phyloP scores from a whole-genome alignment of 495 filamentous ascomycete species.

The Penicillium herquei region DNA sequence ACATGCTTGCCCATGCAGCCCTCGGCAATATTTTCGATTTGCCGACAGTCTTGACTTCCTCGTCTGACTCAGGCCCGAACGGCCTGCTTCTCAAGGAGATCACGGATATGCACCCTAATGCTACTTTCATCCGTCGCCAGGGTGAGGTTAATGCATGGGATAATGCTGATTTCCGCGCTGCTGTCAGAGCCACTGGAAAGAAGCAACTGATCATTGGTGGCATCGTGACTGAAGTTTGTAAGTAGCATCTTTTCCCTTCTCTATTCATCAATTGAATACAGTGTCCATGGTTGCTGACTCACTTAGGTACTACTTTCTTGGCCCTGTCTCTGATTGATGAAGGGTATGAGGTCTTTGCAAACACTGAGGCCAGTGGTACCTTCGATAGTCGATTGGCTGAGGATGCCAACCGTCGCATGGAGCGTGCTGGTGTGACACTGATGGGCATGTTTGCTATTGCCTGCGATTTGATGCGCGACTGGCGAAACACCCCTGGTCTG shows the following conservation, averaged over 20 bases:
- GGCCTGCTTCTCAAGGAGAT: constrained; percentile 72
- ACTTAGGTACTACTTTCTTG: constrained; percentile 62
- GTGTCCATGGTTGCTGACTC: not conserved
- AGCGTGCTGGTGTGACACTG: constrained; percentile 62
- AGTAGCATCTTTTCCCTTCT: constrained; percentile 16
- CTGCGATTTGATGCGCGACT: constrained; percentile 76
- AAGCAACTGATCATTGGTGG: constrained; percentile 72
- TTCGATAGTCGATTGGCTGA: constrained; percentile 55
- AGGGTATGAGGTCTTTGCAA: constrained; percentile 76
- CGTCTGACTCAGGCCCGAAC: constrained; percentile 61
- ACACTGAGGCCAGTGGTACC: constrained; percentile 69
- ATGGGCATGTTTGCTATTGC: constrained; percentile 66
- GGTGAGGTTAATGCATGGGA: constrained; percentile 84
- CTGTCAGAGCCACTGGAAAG: constrained; percentile 62
- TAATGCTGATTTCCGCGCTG: constrained; percentile 65
- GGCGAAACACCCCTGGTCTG: constrained; percentile 67
- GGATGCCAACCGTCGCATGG: constrained; percentile 65
- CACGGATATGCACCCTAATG: constrained; percentile 62
- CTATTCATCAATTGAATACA: constrained; percentile 1
- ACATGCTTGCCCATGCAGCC: constrained; percentile 66
- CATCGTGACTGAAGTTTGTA: constrained; percentile 75
- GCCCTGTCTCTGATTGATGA: constrained; percentile 68
- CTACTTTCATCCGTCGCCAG: constrained; percentile 63
- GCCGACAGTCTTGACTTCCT: constrained; percentile 69
- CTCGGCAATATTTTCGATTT: constrained; percentile 66